phyloP scores from a whole-genome alignment of 2,329 filamentous ascomycete species.

The Pseudohalonectria lignicola region DNA sequence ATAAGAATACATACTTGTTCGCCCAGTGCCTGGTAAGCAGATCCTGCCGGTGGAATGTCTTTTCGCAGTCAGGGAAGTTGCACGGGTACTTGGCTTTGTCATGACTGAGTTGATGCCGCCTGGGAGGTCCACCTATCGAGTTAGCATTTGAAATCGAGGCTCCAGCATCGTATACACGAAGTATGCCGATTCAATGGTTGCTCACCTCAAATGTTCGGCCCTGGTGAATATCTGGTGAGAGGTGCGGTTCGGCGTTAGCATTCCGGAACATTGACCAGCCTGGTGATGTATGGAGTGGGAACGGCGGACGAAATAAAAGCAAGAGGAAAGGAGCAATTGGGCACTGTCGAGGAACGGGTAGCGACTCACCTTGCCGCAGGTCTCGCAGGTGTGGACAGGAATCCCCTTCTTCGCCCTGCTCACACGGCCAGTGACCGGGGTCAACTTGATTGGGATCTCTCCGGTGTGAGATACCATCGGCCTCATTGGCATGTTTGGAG shows the following conservation, averaged over 20 bases:
- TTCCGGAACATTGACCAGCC: too few species aligned
- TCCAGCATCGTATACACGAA: too few species aligned
- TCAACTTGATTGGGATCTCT: constrained; percentile 2
- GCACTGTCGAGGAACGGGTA: too few species aligned
- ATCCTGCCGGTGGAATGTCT: constrained; percentile 47
- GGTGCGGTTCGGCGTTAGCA: too few species aligned
- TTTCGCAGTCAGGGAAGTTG: constrained; percentile 41
- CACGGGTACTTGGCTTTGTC: constrained; percentile 41
- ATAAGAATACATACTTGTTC: constrained; percentile 37
- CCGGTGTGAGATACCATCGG: constrained; percentile 21
- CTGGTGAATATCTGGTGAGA: constrained; percentile 33
- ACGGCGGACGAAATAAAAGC: too few species aligned
- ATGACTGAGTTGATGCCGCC: constrained; percentile 38
- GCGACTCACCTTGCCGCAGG: constrained; percentile 31
- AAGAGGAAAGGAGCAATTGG: too few species aligned
- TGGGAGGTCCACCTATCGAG: too few species aligned
- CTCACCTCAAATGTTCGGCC: constrained; percentile 13
- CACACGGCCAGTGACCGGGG: constrained; percentile 4
- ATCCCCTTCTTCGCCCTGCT: constrained; percentile 9
- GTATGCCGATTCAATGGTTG: too few species aligned
- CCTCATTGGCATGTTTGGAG: constrained; percentile 23
- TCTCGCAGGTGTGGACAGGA: constrained; percentile 7
- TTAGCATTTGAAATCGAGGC: too few species aligned
- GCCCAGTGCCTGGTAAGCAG: constrained; percentile 44
- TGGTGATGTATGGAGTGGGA: too few species aligned